Base-by-base conservation (phyloP, 257 asterid genomes). In the Pogostemon cablin region DNA sequence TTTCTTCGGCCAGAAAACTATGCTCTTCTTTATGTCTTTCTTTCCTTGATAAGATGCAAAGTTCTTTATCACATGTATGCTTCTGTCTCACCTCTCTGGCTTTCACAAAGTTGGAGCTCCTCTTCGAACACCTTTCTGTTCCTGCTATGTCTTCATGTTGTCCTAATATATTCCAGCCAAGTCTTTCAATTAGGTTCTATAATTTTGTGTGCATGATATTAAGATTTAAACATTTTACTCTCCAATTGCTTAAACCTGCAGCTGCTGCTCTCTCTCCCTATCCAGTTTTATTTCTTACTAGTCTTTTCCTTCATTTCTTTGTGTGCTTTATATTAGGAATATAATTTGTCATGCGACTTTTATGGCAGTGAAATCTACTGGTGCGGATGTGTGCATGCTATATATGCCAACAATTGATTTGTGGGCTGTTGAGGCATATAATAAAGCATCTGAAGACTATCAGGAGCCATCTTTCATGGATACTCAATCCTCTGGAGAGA, bases 321-420 rank as follows among this genome's bases (percentile, higher is more conserved):
- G 39, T 46, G 73, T 58, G 52, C 43, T 32, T 55, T 62, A 25
- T 3, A 60, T 73, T 58, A 74, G 49, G 47, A 63, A 60, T 82
- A 59, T 73, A 73, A 62, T 25, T 49, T 75, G 46, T 53, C 78
- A 44, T 72, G 53, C 71, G 63, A 40, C 79, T 59, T 74, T 75
- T 77, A 75, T 85, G 72, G 85, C 97, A 95, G 99, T 90, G 96
- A 87, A 90, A 81, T 84, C 96, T 76, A 80, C 87, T 61, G 81
- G 87, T 72, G 78, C 81, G 81, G 83, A 75, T 72, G 67, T 73
- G 25, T 83, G 95, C 85, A 60, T 95, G 92, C 64, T 95, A 41
- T 95, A 84, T 81, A 79, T 95, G 96, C 99, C 99, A 52, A 81
- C 88, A 79, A 81, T 95, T 75, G 98, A 95, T 81, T 82, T 89